A percentile compares a stretch with the other conserved stretches of the same genome.
Evolutionary conservation across 768 basidiomycete species (phyloP).

Genomic region (Pleurotus platypus): DNA sequence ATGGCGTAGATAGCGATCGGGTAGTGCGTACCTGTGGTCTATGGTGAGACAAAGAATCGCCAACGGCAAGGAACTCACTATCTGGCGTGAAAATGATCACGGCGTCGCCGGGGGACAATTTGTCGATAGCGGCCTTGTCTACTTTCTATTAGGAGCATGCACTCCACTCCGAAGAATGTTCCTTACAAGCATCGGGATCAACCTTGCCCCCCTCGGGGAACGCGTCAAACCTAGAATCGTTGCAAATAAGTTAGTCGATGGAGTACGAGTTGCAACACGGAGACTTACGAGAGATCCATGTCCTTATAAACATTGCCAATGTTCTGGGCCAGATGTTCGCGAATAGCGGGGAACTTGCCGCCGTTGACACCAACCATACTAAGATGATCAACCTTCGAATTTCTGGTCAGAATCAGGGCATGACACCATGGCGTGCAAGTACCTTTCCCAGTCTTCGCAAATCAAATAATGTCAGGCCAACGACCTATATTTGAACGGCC

Average conservation of each 20-base stretch:
- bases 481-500: constrained; percentile 50
- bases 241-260: background rate
- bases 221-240: constrained; percentile 58
- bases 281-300: constrained; percentile 73
- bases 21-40: constrained; percentile 67
- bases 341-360: constrained; percentile 82
- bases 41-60: background rate
- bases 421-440: background rate
- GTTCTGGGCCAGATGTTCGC: constrained; percentile 76
- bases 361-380: constrained; percentile 91
- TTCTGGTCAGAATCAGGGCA: background rate
- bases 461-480: constrained; percentile 87
- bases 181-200: constrained; percentile 81
- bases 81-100: constrained; percentile 93
- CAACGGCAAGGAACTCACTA: constrained; percentile 41
- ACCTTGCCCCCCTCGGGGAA: constrained; percentile 69
- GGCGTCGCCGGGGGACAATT: constrained; percentile 78
- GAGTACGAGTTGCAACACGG: background rate
- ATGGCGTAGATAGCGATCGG: constrained; percentile 85
- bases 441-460: constrained; percentile 82
- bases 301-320: constrained; percentile 83
- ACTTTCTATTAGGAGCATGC: constrained; percentile 3
- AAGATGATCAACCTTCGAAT: constrained; percentile 57
- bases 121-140: constrained; percentile 83
- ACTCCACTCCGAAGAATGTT: no score